Base-by-base conservation (phyloP, 257 asterid genomes). In the Lavandula angustifolia region DNA sequence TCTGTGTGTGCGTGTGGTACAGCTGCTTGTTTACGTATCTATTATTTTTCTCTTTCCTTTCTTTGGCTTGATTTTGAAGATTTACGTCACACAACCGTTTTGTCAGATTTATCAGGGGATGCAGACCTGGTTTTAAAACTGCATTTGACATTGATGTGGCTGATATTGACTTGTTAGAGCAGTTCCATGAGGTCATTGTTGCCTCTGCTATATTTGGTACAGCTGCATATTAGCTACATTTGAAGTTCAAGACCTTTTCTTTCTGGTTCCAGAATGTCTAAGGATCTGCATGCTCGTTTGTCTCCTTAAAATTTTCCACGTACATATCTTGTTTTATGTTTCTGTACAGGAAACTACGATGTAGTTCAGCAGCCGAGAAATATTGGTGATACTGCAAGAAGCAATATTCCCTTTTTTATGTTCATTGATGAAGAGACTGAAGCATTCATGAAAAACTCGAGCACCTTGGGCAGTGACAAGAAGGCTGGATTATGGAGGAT, bases 151-250 rank as follows among this genome's bases (percentile, higher is more conserved):
- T 89, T 70, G 94, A 87, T 67, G 87, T 75, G 63, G 80, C 81
- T 22, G 99, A 87, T 80, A 91, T 82, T 53, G 79, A 67, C 73
- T 74, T 85, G 82, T 75, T 89, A 84, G 86, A 81, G 70, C 81
- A 82, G 76, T 80, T 70, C 76, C 89, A 84, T 57, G 96, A 89
- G 41, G 89, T 89, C 73, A 82, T 92, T 79, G 97, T 92, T 64
- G 97, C 97, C 73, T 94, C 99, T 41, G 99, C 99, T 68, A 83
- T 94, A 85, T 94, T 90, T 79, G 99, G 99, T 90, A 92, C 47
- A 44, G 72, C 69, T 55, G 62, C 67, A 35, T 44, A 71, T 77
- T 44, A 62, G 62, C 65, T 78, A 49, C 62, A 43, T 55, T 37
- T 47, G 40, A 69, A 57, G 14, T 65, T 78, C 52, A 13, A 52